A percentile compares a stretch with the other conserved stretches of the same genome.
phyloP scores from a whole-genome alignment of 2,329 filamentous ascomycete genomes.

The Raffaelea albimanens region DNA sequence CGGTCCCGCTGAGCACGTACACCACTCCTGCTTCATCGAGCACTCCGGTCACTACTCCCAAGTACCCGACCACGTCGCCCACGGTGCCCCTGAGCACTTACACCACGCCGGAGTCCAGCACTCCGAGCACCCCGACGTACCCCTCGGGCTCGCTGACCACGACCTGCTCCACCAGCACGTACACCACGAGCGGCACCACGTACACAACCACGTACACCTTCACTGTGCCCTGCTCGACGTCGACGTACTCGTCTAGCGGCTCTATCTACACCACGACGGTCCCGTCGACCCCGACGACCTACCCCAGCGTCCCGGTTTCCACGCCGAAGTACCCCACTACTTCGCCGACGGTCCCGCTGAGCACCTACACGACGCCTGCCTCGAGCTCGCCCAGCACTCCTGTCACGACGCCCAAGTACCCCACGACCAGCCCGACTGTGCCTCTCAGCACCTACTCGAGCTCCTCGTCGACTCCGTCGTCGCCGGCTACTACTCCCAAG shows the following conservation, averaged over 20 bases:
- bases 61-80: neutral
- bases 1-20: neutral
- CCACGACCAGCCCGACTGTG: neutral
- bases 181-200: conserved; percentile 2
- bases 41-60: neutral
- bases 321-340: too few species aligned
- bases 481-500: neutral
- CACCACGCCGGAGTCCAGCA: too few species aligned
- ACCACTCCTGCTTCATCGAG: neutral
- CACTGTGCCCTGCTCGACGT: neutral
- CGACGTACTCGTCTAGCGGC: conserved; percentile 3
- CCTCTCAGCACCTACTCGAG: neutral
- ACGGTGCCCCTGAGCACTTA: too few species aligned
- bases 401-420: neutral
- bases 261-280: conserved; percentile 6
- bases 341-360: neutral
- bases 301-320: too few species aligned
- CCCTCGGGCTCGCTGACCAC: neutral
- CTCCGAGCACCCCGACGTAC: too few species aligned
- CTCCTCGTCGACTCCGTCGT: neutral
- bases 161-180: conserved; percentile 5
- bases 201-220: neutral
- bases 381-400: neutral
- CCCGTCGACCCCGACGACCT: neutral
- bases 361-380: conserved; percentile 1